These are phyloP conservation scores for Lomentospora prolificans DNA, from an alignment of 2,329 filamentous ascomycete genomes.

Conservation along the genomic window DNA sequence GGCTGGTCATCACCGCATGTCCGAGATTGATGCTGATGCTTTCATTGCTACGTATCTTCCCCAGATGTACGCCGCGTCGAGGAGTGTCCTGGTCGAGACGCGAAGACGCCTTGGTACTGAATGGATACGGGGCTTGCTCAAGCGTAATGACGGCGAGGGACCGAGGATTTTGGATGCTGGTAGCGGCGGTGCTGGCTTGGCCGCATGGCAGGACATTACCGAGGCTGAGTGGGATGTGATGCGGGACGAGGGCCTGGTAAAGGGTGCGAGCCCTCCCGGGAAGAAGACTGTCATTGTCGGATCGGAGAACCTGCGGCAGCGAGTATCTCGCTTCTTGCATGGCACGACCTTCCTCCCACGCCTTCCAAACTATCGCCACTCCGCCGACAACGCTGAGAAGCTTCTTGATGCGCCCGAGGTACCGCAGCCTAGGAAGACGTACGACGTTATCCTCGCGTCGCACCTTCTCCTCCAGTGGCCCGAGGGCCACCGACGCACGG, in stretches of 20 bases:
- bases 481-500: constrained; percentile 67
- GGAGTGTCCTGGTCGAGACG: constrained; percentile 61
- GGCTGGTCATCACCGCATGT: constrained; percentile 57
- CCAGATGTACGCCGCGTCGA: constrained; percentile 57
- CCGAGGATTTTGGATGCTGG: constrained; percentile 66
- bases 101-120: constrained; percentile 60
- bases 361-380: constrained; percentile 75
- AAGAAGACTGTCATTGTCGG: constrained; percentile 75
- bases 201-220: constrained; percentile 70
- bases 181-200: constrained; percentile 59
- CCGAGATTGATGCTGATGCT: constrained; percentile 64
- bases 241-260: constrained; percentile 36
- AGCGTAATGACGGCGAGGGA: constrained; percentile 43
- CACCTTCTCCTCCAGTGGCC: constrained; percentile 70
- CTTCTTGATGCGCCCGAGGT: constrained; percentile 48
- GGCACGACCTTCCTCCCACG: constrained; percentile 89
- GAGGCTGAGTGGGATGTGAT: constrained; percentile 73
- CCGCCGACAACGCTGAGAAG: constrained; percentile 46
- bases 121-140: constrained; percentile 59
- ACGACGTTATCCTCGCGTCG: constrained; percentile 82
- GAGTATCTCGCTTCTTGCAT: constrained; percentile 66
- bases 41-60: constrained; percentile 63
- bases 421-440: constrained; percentile 60
- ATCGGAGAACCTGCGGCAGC: constrained; percentile 63
- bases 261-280: constrained; percentile 43